Evolutionary conservation across 306 rosid species (phyloP), one percentile per base, ranked within the genome.

Genomic region (Ceratonia siliqua): DNA sequence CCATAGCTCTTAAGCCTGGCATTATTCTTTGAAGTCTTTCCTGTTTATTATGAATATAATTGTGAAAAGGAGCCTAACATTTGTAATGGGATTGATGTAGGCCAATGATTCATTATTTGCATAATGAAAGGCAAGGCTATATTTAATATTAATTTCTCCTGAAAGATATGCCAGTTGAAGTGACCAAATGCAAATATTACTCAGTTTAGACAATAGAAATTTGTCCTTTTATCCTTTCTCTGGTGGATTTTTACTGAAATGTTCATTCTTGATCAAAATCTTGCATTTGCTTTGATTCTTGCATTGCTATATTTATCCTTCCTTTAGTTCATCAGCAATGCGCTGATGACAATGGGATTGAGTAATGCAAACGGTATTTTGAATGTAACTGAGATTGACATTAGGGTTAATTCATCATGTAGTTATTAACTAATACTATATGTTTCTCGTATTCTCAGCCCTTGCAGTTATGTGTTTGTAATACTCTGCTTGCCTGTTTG

Each of bases 21-120:
- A 59, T 30, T 54, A 30, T 38, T 75, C n/a, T 64, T 50, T 55
- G 28, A 10, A 24, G 55, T 17, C 14, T 56, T 57, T 57, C 62
- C 5, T 5, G 25, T 30, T 18, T 58, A 35, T 6, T 12, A 65
- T 73, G 76, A 17, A 17, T 63, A 25, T 74, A 41, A 30, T 48
- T 74, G 42, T 14, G 3, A 17, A 15, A 0, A 17, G 69, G 13
- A 54, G 59, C 52, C 22, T 57, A 35, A 62, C 20, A 12, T 52
- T 53, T 50, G 59, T 12, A 46, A 45, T 62, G 39, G 24, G 64
- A 42, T 57, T 49, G 77, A 38, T 18, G 35, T 28, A 59, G 46
- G 62, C 13, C 33, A 58, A 24, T 58, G 79, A 65, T 79, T 75
- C 20, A 25, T 49, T 48, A 25, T 70, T 79, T 83, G 63, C 20